Conservation (phyloP, 202 grass and related monocot species). For the Saccharum hybrid region DNA sequence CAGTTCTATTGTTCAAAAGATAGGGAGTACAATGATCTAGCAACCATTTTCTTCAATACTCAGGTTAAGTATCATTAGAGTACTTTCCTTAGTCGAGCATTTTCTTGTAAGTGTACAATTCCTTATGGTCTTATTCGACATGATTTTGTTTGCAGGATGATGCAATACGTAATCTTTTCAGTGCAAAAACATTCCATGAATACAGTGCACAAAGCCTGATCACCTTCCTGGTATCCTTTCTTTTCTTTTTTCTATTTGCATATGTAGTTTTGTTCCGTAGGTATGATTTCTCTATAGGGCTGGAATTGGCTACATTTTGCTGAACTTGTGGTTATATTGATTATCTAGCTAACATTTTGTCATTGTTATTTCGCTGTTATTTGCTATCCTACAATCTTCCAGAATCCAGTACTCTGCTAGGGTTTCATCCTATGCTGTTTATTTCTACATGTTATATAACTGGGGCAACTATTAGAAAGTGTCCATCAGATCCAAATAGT, state of each 20-base stretch:
- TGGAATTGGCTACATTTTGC: background rate
- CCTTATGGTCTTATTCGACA: constrained; percentile 17
- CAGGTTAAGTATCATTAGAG: constrained; percentile 63
- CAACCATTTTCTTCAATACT: constrained; percentile 99
- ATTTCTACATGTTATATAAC: constrained; percentile 35
- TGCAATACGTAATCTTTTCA: constrained; percentile 97
- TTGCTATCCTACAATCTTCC: background rate
- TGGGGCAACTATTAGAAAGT: constrained; percentile 7
- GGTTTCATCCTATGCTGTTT: constrained; percentile 34
- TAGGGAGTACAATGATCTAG: constrained; percentile 98
- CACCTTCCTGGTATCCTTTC: constrained; percentile 82
- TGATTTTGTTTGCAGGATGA: constrained; percentile 74
- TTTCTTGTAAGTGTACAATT: constrained; percentile 29
- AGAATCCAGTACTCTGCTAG: background rate
- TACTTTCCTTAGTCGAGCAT: background rate
- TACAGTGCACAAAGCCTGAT: constrained; percentile 98
- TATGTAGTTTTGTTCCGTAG: constrained; percentile 10
- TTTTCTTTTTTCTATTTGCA: constrained; percentile 26
- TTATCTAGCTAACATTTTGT: background rate
- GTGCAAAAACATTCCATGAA: constrained; percentile 99
- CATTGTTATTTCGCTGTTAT: background rate
- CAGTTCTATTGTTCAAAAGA: constrained; percentile 98
- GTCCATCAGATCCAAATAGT: constrained; percentile 19
- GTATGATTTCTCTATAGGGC: constrained; percentile 4
- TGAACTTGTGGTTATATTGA: background rate